phyloP scores from a whole-genome alignment of 2,329 filamentous ascomycete genomes.

The Phaeophleospora eucalypticola region DNA sequence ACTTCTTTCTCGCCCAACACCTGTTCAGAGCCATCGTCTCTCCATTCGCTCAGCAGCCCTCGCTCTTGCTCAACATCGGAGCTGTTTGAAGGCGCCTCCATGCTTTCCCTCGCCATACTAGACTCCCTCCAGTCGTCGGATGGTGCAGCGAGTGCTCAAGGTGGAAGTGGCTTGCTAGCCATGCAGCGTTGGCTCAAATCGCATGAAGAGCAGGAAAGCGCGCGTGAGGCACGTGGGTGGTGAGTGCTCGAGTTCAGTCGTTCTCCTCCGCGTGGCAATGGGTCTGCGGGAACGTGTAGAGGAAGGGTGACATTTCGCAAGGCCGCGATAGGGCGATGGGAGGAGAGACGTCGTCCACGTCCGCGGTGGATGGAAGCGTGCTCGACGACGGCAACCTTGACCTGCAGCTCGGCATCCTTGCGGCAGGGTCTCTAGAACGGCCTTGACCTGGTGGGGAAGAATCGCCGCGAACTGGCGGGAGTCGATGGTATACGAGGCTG shows the following conservation, averaged over 20 bases:
- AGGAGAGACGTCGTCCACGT: neutral
- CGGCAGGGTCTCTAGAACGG: neutral
- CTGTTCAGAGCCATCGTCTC: conserved; percentile 6
- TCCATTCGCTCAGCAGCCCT: conserved; percentile 18
- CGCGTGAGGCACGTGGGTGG: no score
- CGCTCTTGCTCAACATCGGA: conserved; percentile 15
- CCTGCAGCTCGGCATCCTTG: neutral
- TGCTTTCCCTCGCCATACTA: neutral
- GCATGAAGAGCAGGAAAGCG: no score
- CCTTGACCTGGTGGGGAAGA: neutral
- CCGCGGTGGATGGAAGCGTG: neutral
- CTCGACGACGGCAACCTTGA: neutral
- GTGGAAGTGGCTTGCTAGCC: no score
- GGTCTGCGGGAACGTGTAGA: no score
- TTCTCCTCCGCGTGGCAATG: no score
- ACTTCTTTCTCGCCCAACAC: neutral
- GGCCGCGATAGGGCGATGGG: neutral
- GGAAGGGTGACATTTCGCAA: no score
- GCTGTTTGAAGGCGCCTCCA: neutral
- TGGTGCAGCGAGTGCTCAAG: no score
- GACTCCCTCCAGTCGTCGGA: neutral
- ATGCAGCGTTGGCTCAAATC: no score
- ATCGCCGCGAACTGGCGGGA: no score
- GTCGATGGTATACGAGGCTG: no score
- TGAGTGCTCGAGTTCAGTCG: no score